Evolutionary conservation across 768 basidiomycete genomes (phyloP).

Genomic region (Rubroboletus satanas): DNA sequence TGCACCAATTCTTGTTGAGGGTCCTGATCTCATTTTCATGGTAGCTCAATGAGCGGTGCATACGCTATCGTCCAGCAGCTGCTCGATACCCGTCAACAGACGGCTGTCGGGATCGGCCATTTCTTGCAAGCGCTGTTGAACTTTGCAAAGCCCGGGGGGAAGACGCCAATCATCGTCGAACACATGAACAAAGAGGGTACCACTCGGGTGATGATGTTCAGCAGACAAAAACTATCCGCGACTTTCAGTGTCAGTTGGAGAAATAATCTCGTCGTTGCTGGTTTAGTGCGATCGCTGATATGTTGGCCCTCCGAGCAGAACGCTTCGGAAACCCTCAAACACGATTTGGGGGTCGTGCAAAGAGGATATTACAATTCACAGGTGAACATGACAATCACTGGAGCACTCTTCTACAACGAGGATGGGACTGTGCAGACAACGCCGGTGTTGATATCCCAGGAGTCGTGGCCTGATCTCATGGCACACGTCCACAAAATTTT

Average conservation of each 20-base stretch:
- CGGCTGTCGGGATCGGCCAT: conserved; percentile 37
- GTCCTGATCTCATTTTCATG: not conserved
- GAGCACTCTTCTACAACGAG: conserved; percentile 6
- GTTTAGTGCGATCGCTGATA: not conserved
- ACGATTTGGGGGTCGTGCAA: not conserved
- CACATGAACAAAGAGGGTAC: not conserved
- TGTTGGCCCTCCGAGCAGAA: not conserved
- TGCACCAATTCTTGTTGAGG: not conserved
- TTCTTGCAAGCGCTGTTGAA: conserved; percentile 49
- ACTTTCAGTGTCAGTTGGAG: not conserved
- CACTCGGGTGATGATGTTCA: conserved; percentile 8
- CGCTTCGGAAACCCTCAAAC: not conserved
- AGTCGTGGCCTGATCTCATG: conserved; percentile 11
- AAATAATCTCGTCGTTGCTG: not conserved
- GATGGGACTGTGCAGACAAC: not conserved
- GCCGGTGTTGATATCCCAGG: not conserved
- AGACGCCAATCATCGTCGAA: conserved; percentile 3
- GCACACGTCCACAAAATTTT: conserved; percentile 1
- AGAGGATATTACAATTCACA: not conserved
- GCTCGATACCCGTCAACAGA: not conserved
- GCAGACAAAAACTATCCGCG: not conserved
- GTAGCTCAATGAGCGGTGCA: conserved; percentile 7
- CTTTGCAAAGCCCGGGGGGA: conserved; percentile 1
- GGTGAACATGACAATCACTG: not conserved
- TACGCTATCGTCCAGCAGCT: conserved; percentile 5